Base-by-base conservation (phyloP, 2,329 filamentous ascomycete genomes). In the Xylariales sp. region DNA sequence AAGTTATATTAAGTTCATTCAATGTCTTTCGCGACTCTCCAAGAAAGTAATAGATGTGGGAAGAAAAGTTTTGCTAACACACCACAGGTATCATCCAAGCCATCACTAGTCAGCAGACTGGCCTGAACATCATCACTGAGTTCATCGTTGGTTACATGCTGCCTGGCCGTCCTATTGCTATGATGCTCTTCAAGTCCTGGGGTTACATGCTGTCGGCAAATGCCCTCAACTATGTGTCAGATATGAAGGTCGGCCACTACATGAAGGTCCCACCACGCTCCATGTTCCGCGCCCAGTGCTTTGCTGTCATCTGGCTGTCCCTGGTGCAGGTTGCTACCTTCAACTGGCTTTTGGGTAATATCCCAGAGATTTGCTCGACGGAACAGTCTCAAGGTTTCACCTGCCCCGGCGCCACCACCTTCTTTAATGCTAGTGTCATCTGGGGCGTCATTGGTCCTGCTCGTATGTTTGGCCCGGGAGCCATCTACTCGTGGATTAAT, bases 131-230 rank as follows among this genome's bases (percentile, higher is more conserved):
- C 14, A 61, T 87, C 41, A 83, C 81, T n/a, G 82, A 86, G 54
- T 85, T 83, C 50, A 72, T 88, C 42, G 74, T 83, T 43, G 83
- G 83, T 5, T 87, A 87, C 58, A 82, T 87, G 69, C 74, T 83
- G 34, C 83, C 83, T 0, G 83, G 83, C 18, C 72, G 72, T 4
- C 83, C 83, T 2, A 67, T 87, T 43, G 81, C 81, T 33, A 81
- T 86, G 72, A 88, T 88, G 82, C 73, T 87, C 63, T 87, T 87
- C 66, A 86, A 86, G 61, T 84, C 80, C 44, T 87, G 60, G 51
- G 63, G 60, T 19, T 70, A 70, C 48, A 70, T 72, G 53, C 59
- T 66, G 32, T 61, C 63, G 35, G 63, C 57, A 40, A 69, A 73
- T 44, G 68, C 63, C 3, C 60, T 72, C n/a, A 60, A 57, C 11